Percentiles rank a stretch among this genome's conserved stretches.
phyloP scores from a whole-genome alignment of 768 basidiomycete genomes.

The Pleurotus pulmonarius region DNA sequence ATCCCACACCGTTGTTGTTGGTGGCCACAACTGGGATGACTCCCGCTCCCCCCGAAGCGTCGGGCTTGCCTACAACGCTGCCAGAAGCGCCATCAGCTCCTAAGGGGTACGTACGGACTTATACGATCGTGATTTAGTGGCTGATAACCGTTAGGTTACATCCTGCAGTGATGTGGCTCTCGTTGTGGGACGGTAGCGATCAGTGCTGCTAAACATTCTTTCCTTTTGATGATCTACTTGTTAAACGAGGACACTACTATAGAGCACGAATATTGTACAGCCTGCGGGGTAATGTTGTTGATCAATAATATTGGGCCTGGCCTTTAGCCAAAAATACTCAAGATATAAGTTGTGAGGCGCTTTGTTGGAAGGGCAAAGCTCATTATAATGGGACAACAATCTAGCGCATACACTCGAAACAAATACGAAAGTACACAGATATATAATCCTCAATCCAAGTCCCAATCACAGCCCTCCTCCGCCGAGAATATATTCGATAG shows the following conservation, averaged over 20 bases:
- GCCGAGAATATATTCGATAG: conserved; percentile 87
- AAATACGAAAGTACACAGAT: not conserved
- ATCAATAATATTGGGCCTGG: conserved; percentile 3
- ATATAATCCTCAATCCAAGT: not conserved
- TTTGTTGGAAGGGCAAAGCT: too few relatives aligned
- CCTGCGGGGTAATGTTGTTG: conserved; percentile 5
- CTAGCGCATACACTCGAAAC: not conserved
- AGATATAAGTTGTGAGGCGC: too few relatives aligned
- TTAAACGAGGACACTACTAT: conserved; percentile 5
- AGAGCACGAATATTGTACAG: not conserved
- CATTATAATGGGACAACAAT: not conserved
- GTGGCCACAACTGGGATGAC: conserved; percentile 25
- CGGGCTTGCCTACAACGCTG: conserved; percentile 15
- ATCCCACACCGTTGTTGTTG: conserved; percentile 19
- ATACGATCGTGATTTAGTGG: not conserved
- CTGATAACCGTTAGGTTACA: not conserved
- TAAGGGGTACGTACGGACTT: not conserved
- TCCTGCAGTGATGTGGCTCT: conserved; percentile 6
- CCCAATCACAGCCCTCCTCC: conserved; percentile 64
- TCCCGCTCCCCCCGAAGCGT: conserved; percentile 19
- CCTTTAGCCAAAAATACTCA: too few relatives aligned
- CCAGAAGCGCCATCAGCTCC: conserved; percentile 8
- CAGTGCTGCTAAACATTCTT: not conserved
- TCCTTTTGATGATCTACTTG: conserved; percentile 4
- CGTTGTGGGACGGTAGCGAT: not conserved